These are phyloP conservation scores for Fusarium buxicola DNA, from an alignment of 2,329 filamentous ascomycete genomes.

Conservation along the genomic window DNA sequence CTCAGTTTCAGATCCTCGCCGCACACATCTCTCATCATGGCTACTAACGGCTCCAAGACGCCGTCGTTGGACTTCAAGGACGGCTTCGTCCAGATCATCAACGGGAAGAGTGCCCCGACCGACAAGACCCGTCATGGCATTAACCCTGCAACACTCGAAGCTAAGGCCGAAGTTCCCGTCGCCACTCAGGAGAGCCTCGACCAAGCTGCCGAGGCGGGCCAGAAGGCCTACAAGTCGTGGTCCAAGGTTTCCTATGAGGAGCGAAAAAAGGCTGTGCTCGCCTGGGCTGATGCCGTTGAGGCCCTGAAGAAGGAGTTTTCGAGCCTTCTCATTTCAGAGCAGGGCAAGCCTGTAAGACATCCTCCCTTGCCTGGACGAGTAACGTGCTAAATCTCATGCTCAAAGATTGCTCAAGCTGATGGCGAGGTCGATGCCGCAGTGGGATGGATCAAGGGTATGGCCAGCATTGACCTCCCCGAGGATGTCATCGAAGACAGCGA, in stretches of 20 bases:
- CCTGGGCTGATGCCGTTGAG: constrained; percentile 45
- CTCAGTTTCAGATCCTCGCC: neutral
- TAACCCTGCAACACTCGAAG: constrained; percentile 49
- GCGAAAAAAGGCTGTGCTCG: constrained; percentile 36
- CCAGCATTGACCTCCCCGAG: constrained; percentile 46
- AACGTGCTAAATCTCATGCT: neutral
- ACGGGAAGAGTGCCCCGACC: constrained; percentile 33
- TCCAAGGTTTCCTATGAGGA: constrained; percentile 42
- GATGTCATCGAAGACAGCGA: constrained; percentile 55
- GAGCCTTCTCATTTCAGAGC: constrained; percentile 43
- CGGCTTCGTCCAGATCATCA: constrained; percentile 42
- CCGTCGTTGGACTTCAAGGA: constrained; percentile 25
- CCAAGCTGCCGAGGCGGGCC: constrained; percentile 39
- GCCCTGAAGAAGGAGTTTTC: constrained; percentile 34
- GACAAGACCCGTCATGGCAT: constrained; percentile 34
- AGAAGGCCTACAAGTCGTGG: constrained; percentile 45
- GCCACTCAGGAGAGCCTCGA: constrained; percentile 43
- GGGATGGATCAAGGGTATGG: constrained; percentile 47
- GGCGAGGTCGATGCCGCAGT: constrained; percentile 42
- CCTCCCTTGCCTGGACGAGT: fast-evolving
- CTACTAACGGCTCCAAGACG: constrained; percentile 20
- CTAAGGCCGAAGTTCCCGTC: constrained; percentile 46
- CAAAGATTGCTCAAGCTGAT: constrained; percentile 37
- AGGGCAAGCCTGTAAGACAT: constrained; percentile 47
- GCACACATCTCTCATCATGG: constrained; percentile 12